Evolutionary conservation across 2,329 filamentous ascomycete genomes (phyloP).

Genomic region (Aspergillus fischeri): DNA sequence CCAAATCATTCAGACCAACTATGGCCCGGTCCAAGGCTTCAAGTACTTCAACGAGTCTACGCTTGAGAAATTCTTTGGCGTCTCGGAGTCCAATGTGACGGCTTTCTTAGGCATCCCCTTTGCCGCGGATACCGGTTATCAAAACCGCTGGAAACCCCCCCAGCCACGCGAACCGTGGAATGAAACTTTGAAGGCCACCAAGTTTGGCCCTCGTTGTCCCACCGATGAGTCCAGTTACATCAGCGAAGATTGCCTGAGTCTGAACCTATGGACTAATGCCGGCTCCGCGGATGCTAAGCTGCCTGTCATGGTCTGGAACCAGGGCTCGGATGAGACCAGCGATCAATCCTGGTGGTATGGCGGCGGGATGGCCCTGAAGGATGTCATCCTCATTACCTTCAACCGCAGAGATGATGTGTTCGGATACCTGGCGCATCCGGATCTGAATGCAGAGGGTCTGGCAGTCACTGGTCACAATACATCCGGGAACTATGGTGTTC

Average conservation of each 20-base stretch:
- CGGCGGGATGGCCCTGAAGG: conserved; percentile 26
- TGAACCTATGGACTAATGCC: conserved; percentile 30
- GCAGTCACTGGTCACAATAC: conserved; percentile 19
- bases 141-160: conserved; percentile 26
- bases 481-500: conserved; percentile 37
- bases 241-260: conserved; percentile 31
- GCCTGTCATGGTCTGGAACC: conserved; percentile 28
- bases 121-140: conserved; percentile 24
- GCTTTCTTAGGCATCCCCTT: conserved; percentile 23
- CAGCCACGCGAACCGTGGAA: conserved; percentile 19
- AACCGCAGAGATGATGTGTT: conserved; percentile 26
- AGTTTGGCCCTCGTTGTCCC: conserved; percentile 22
- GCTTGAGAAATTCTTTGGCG: conserved; percentile 15
- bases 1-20: conserved; percentile 14
- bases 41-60: conserved; percentile 19
- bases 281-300: conserved; percentile 17
- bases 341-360: conserved; percentile 23
- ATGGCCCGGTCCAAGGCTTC: conserved; percentile 18
- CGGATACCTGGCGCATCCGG: conserved; percentile 23
- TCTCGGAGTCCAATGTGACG: conserved; percentile 17
- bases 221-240: conserved; percentile 10
- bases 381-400: conserved; percentile 27
- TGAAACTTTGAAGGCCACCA: conserved; percentile 18
- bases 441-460: conserved; percentile 22
- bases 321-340: conserved; percentile 25